These are phyloP conservation scores for Aspergillus ellipticus DNA, from an alignment of 495 filamentous ascomycete genomes.

Conservation along the genomic window DNA sequence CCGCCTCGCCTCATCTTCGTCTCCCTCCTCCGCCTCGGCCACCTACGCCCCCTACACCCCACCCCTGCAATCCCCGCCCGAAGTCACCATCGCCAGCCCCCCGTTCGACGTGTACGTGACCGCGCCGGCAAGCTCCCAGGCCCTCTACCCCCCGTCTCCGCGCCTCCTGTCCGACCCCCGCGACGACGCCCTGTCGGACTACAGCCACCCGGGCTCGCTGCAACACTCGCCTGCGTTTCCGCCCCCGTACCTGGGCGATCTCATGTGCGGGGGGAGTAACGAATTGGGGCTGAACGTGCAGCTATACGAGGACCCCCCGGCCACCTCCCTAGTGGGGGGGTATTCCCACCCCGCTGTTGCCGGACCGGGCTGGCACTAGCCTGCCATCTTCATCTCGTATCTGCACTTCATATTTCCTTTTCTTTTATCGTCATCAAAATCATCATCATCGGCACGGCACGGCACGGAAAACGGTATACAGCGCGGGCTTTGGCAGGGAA, in stretches of 20 bases:
- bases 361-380: conserved; percentile 34
- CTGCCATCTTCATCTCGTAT: conserved; percentile 6
- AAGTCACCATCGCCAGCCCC: conserved; percentile 35
- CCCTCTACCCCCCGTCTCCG: conserved; percentile 36
- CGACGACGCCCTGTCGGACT: conserved; percentile 27
- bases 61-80: conserved; percentile 39
- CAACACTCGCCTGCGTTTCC: conserved; percentile 32
- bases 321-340: conserved; percentile 25
- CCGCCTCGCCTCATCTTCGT: conserved; percentile 33
- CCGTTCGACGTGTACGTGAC: conserved; percentile 38
- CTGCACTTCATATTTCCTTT: background rate
- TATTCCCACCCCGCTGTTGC: conserved; percentile 24
- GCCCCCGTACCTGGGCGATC: conserved; percentile 31
- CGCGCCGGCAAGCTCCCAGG: conserved; percentile 24
- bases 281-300: conserved; percentile 31
- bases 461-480: conserved; percentile 12
- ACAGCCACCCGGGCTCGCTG: conserved; percentile 25
- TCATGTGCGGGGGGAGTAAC: conserved; percentile 23
- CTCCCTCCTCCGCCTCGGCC: conserved; percentile 37
- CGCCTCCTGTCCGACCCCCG: conserved; percentile 34
- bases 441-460: background rate
- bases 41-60: conserved; percentile 41
- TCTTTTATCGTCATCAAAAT: conserved; percentile 1
- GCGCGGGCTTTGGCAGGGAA: background rate
- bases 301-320: conserved; percentile 28